Conservation (phyloP, 495 filamentous ascomycete species). For the Talaromyces wortmannii region DNA sequence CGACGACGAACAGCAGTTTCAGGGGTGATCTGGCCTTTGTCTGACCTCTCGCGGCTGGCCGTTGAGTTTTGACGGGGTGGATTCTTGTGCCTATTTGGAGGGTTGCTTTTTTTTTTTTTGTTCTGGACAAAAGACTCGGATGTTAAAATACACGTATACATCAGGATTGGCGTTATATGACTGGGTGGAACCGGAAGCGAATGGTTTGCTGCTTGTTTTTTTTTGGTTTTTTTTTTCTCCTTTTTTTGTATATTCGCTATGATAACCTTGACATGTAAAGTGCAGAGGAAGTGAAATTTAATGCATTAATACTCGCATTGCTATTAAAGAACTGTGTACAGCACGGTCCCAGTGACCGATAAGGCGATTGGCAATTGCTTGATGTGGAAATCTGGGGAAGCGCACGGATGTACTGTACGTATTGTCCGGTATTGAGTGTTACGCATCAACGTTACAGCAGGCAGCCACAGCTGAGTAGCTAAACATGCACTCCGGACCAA, state of each 20-base stretch:
- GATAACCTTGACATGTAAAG: conserved; percentile 4
- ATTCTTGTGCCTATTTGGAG: background rate
- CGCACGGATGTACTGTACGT: too few relatives aligned
- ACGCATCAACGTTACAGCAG: too few relatives aligned
- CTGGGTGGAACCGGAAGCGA: background rate
- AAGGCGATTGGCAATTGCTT: background rate
- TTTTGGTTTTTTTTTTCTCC: background rate
- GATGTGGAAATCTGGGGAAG: background rate
- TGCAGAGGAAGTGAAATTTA: background rate
- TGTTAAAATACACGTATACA: background rate
- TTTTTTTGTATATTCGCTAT: conserved; percentile 6
- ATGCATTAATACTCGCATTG: too few relatives aligned
- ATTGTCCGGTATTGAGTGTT: too few relatives aligned
- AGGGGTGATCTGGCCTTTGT: conserved; percentile 27
- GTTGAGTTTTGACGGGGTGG: background rate
- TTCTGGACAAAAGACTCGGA: background rate
- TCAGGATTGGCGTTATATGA: background rate
- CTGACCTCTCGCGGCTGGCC: background rate
- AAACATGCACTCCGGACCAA: too few relatives aligned
- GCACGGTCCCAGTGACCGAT: background rate
- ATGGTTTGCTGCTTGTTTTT: background rate
- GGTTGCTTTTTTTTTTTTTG: background rate
- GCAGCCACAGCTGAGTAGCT: too few relatives aligned
- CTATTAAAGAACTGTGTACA: too few relatives aligned
- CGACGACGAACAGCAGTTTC: conserved; percentile 3